Conservation (phyloP, 1,139 yeast species). For the Geotrichum carabidarum region DNA sequence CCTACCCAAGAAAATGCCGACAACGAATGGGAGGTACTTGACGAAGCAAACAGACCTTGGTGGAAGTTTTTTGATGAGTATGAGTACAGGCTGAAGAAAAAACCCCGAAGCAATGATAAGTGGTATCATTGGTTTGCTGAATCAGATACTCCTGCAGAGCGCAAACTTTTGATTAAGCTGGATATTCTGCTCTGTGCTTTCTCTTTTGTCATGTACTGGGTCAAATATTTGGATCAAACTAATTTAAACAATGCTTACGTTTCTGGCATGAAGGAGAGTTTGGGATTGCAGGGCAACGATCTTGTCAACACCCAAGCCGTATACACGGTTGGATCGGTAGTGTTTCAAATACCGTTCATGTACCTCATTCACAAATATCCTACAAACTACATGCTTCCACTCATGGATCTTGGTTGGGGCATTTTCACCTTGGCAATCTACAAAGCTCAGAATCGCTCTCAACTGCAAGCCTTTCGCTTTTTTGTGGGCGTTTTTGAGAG, state of each 20-base stretch:
- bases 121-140: constrained; percentile 66
- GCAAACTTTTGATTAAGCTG: constrained; percentile 52
- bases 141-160: constrained; percentile 50
- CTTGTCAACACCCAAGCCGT: constrained; percentile 56
- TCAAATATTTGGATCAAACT: constrained; percentile 60
- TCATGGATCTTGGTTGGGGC: constrained; percentile 62
- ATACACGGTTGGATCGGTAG: constrained; percentile 53
- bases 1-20: neutral
- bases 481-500: constrained; percentile 61
- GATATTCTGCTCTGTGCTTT: constrained; percentile 58
- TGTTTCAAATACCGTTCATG: constrained; percentile 49
- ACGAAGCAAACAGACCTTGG: constrained; percentile 58
- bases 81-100: constrained; percentile 40
- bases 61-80: constrained; percentile 58
- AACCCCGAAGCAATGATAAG: neutral
- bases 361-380: constrained; percentile 44
- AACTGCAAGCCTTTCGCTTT: constrained; percentile 55
- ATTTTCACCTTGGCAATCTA: constrained; percentile 55
- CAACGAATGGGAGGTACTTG: constrained; percentile 20
- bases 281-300: constrained; percentile 62
- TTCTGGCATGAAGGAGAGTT: constrained; percentile 55
- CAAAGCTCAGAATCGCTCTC: constrained; percentile 45
- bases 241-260: constrained; percentile 61
- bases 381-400: constrained; percentile 51
- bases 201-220: constrained; percentile 64